Base-by-base conservation (phyloP, 2,329 filamentous ascomycete species). In the Sordariomycetes sp. region DNA sequence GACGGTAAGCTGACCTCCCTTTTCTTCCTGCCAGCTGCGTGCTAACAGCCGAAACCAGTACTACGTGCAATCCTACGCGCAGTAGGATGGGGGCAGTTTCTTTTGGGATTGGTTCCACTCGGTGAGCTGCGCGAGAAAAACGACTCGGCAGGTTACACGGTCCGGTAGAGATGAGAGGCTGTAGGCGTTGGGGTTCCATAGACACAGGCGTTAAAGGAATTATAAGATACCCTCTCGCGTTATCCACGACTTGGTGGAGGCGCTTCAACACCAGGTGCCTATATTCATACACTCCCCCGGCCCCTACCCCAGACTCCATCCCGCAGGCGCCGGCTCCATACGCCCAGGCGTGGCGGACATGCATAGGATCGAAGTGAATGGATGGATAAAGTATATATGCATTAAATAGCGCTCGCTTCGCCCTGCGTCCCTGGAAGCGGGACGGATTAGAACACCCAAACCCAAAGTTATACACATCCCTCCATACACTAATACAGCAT, bases 1-100 rank as follows among this genome's bases (percentile, higher is more conserved):
- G 59, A 93, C 89, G 53, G 88, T 90, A 73, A 70, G 81, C 72
- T 20, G 7, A 10, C 25, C 12, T 51, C n/a, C 20, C 34, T 28
- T 53, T 11, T 32, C 28, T 18, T n/a, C 16, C 35, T n/a, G 34
- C 4, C 18, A n/a, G 2, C 24, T 34, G 7, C 3, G 22, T 35
- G 40, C 51, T 58, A 54, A 54, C 12, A 22, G 7, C 51, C 34
- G 48, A 2, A 2, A 4, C 2, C 56, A 75, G 73, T 75, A 75
- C 57, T 74, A 75, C 60, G 73, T 75, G 24, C 73, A 75, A 63
- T 75, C 73, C 3, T 75, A 75, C 60, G 74, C 72, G 14, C 53
- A 59, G n/a, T 59, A 54, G 54, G 16, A 3, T 37, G 7, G 46
- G 46, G 40, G 40, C 2, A n/a, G 16, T 3, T 46, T 1, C 3